phyloP scores from a whole-genome alignment of 176 grass and related monocot species.

The Triticum urartu region DNA sequence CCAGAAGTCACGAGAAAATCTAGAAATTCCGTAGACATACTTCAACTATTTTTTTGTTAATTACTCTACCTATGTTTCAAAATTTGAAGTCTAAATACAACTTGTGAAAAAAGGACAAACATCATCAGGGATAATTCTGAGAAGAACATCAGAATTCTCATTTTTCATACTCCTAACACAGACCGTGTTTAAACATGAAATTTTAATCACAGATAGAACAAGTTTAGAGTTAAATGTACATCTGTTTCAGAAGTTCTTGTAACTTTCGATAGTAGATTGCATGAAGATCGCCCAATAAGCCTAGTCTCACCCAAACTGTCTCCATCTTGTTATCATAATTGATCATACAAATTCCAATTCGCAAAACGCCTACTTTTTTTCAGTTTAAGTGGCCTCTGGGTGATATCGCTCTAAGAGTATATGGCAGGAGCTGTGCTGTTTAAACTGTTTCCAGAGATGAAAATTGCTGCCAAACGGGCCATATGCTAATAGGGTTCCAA shows the following conservation, averaged over 20 bases:
- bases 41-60: not conserved
- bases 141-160: not conserved
- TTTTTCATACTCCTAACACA: not conserved
- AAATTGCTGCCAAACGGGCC: not conserved
- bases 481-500: not conserved
- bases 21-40: not conserved
- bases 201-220: not conserved
- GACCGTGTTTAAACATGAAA: not conserved
- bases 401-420: not conserved
- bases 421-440: not conserved
- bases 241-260: not conserved
- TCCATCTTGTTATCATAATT: not conserved
- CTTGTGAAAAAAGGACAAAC: not conserved
- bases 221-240: not conserved
- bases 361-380: too few species aligned
- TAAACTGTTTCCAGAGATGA: not conserved
- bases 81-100: not conserved
- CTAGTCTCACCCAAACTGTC: not conserved
- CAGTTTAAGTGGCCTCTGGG: too few species aligned
- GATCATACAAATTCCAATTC: too few species aligned
- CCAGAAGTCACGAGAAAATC: not conserved
- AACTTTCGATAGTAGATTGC: not conserved
- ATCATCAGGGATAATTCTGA: not conserved
- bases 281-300: not conserved
- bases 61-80: not conserved